Conservation (phyloP, 129 eudicot genomes). For the Dittrichia graveolens region DNA sequence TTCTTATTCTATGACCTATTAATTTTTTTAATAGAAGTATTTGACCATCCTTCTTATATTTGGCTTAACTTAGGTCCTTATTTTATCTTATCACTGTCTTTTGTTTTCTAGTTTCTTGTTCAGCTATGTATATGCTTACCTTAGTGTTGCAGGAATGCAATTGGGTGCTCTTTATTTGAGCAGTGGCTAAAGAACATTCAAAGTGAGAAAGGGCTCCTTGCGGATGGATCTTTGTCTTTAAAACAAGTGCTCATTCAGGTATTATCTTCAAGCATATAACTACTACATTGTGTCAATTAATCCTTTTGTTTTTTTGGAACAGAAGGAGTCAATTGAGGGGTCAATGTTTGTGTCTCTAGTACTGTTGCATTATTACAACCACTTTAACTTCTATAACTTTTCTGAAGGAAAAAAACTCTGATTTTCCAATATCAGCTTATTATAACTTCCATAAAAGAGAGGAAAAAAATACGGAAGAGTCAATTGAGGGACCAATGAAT, state of each 20-base stretch:
- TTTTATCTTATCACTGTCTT: background rate
- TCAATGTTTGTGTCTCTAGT: too few relatives aligned
- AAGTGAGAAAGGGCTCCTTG: slow-evolving; percentile 65
- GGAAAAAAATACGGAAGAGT: too few relatives aligned
- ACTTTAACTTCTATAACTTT: too few relatives aligned
- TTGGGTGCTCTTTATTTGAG: slow-evolving; percentile 79
- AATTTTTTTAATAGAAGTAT: too few relatives aligned
- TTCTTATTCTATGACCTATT: too few relatives aligned
- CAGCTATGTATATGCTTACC: background rate
- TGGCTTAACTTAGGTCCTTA: background rate
- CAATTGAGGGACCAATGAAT: too few relatives aligned
- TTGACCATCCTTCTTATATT: too few relatives aligned
- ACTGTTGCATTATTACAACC: too few relatives aligned
- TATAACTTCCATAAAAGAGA: too few relatives aligned
- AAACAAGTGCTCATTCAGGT: slow-evolving; percentile 97
- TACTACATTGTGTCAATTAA: background rate
- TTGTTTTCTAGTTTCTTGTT: background rate
- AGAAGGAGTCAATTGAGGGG: too few relatives aligned
- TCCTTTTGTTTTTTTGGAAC: background rate
- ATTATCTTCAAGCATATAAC: slow-evolving; percentile 1
- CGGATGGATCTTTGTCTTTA: slow-evolving; percentile 70
- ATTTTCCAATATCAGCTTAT: too few relatives aligned
- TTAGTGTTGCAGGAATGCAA: slow-evolving; percentile 63
- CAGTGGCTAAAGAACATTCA: slow-evolving; percentile 93
- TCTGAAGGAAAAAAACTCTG: too few relatives aligned